Percentiles rank a stretch among this genome's conserved stretches.
Evolutionary conservation across 768 basidiomycete genomes (phyloP).

Genomic region (Epithele typhae): DNA sequence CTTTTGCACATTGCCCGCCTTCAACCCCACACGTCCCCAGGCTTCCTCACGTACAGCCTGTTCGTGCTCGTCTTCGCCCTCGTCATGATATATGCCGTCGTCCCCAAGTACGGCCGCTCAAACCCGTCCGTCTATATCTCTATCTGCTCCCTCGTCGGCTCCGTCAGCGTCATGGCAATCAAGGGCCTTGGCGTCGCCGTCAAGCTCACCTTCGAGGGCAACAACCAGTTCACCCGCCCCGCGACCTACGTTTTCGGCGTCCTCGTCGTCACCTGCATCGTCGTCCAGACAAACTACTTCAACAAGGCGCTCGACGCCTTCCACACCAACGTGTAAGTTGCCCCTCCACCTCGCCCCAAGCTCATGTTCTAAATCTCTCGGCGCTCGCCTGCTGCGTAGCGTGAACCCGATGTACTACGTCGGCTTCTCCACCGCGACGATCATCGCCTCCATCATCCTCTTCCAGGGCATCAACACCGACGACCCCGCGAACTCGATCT

Average conservation of each 20-base stretch:
- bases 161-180: slow-evolving; percentile 96
- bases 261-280: slow-evolving; percentile 76
- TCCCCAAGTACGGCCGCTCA: slow-evolving; percentile 79
- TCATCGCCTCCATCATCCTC: slow-evolving; percentile 90
- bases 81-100: slow-evolving; percentile 83
- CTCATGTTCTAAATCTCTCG: too few species aligned
- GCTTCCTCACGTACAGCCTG: slow-evolving; percentile 87
- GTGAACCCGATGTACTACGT: slow-evolving; percentile 99
- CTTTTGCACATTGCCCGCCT: neutral
- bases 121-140: slow-evolving; percentile 93
- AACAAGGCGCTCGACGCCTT: slow-evolving; percentile 97
- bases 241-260: slow-evolving; percentile 94
- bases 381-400: slow-evolving; percentile 34
- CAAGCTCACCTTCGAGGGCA: slow-evolving; percentile 88
- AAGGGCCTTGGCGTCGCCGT: slow-evolving; percentile 98
- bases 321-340: slow-evolving; percentile 91
- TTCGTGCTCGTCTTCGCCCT: slow-evolving; percentile 77
- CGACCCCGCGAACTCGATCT: slow-evolving; percentile 71
- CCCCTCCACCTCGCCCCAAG: neutral
- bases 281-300: slow-evolving; percentile 94
- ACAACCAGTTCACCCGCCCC: slow-evolving; percentile 92
- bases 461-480: slow-evolving; percentile 87
- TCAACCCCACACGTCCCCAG: slow-evolving; percentile 33
- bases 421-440: slow-evolving; percentile 92
- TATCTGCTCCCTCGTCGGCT: slow-evolving; percentile 94